phyloP scores from a whole-genome alignment of 169 alveolate species.

The Babesia ovis region DNA sequence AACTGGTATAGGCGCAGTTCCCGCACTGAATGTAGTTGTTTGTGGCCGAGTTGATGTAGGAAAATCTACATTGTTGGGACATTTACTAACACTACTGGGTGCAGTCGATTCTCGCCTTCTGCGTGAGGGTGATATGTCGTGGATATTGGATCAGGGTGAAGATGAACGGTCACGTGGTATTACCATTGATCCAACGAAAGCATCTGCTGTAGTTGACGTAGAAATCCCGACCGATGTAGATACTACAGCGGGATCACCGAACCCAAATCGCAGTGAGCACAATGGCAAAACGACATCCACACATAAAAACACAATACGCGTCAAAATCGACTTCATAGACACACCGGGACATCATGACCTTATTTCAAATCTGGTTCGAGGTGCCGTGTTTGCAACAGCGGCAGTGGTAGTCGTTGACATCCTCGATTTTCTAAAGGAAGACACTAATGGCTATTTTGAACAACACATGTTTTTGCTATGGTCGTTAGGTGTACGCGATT shows the following conservation, averaged over 20 bases:
- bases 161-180: constrained; percentile 77
- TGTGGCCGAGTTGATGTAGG: constrained; percentile 79
- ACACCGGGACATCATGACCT: constrained; percentile 80
- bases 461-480: constrained; percentile 66
- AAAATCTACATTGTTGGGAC: constrained; percentile 78
- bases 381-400: constrained; percentile 75
- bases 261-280: constrained; percentile 8
- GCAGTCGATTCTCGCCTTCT: constrained; percentile 32
- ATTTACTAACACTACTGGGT: constrained; percentile 32
- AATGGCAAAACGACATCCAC: constrained; percentile 1
- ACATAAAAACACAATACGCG: constrained; percentile 30
- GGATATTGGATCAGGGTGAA: constrained; percentile 75
- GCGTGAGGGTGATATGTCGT: constrained; percentile 39
- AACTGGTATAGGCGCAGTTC: neutral
- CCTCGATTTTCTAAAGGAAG: constrained; percentile 65
- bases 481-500: constrained; percentile 69
- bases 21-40: constrained; percentile 70
- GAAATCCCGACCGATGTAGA: neutral
- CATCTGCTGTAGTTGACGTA: constrained; percentile 14
- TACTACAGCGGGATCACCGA: neutral
- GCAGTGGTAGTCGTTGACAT: constrained; percentile 74
- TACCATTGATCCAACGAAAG: constrained; percentile 66
- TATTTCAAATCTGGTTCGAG: constrained; percentile 66
- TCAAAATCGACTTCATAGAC: constrained; percentile 73
- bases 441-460: constrained; percentile 63